Conservation (phyloP, 139 green algal species). For the Volvox reticuliferus region DNA sequence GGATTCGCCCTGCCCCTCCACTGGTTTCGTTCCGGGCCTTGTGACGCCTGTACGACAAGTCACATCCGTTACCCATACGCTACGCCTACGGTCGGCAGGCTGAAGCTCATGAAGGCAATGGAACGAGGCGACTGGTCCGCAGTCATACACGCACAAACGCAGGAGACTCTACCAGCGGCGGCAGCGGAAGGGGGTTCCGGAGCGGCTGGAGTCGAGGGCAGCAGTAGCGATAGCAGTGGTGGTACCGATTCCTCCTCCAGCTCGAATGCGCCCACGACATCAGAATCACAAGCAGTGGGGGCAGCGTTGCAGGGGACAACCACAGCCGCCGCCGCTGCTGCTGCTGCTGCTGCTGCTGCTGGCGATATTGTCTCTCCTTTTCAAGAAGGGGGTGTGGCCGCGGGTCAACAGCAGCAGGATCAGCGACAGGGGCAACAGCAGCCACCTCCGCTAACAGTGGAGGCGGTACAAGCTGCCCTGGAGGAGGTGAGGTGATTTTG, state of each 20-base stretch:
- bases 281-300: too few species aligned
- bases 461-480: conserved; percentile 75
- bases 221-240: neutral
- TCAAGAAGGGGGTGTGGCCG: neutral
- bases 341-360: neutral
- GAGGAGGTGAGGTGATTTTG: conserved; percentile 71
- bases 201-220: neutral
- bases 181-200: neutral
- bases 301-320: neutral
- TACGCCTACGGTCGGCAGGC: conserved; percentile 40
- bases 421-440: neutral
- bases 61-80: too few species aligned
- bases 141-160: conserved; percentile 87
- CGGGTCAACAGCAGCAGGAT: neutral
- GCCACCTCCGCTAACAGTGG: conserved; percentile 56
- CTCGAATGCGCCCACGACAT: too few species aligned
- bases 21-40: too few species aligned
- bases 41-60: neutral
- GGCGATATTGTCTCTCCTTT: conserved; percentile 83
- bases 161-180: neutral
- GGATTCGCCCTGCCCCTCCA: too few species aligned
- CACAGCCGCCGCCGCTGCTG: neutral
- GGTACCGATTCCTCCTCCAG: neutral
- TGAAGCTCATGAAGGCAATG: conserved; percentile 75
- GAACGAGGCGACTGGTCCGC: conserved; percentile 87